phyloP scores from a whole-genome alignment of 306 rosid genomes.

The Acmispon strigosus region DNA sequence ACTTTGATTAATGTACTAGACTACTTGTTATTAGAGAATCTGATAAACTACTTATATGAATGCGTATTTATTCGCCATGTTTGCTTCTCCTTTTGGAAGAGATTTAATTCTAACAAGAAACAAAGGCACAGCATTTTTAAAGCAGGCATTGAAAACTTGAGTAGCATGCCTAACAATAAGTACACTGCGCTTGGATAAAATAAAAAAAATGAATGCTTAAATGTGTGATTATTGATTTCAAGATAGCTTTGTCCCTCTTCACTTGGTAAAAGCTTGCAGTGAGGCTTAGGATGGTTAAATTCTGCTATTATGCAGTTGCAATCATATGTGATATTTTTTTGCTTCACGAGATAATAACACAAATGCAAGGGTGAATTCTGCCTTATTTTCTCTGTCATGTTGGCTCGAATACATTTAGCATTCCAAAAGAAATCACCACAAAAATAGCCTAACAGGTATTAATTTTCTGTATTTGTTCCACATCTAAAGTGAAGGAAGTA shows the following conservation, averaged over 20 bases:
- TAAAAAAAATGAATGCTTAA: no score
- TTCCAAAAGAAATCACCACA: background rate
- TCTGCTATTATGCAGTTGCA: background rate
- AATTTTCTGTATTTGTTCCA: no score
- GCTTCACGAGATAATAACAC: background rate
- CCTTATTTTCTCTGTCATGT: background rate
- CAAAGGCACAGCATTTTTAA: no score
- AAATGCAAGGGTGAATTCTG: background rate
- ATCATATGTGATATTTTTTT: background rate
- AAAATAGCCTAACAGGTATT: background rate
- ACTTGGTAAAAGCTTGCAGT: no score
- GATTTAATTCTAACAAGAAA: no score
- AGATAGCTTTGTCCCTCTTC: no score
- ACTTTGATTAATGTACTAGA: constrained; percentile 7
- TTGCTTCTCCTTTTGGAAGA: background rate
- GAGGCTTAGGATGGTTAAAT: no score
- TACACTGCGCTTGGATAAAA: no score
- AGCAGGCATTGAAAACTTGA: background rate
- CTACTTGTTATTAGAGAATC: background rate
- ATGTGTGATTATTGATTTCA: no score
- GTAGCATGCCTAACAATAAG: no score
- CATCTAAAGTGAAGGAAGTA: no score
- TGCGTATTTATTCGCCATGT: background rate
- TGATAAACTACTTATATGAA: background rate
- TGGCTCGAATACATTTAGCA: background rate